Base-by-base conservation (phyloP, 352 stramenopile species). In the Globisporangium polare region DNA sequence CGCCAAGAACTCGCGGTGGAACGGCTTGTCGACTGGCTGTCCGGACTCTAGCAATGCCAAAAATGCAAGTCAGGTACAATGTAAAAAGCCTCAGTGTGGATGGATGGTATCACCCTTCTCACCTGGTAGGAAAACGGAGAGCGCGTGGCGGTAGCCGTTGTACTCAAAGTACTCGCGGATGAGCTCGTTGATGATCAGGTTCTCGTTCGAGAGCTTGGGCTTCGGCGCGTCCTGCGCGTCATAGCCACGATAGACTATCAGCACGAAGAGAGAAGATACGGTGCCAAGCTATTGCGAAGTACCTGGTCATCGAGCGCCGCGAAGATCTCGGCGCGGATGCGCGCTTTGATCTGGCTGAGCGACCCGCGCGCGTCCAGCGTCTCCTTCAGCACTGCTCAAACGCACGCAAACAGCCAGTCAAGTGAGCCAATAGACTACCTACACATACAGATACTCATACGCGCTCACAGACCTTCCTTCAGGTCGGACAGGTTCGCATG, bases 151-250 rank as follows among this genome's bases (percentile, higher is more conserved):
- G 65, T 98, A 98, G n/a, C 89, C 88, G 58, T 98, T 98, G 75
- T 96, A 98, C 53, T 92, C 77, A 10, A 98, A 71, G 67, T 98
- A 98, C 49, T 98, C 94, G 7, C 89, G 78, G 53, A 98, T 95
- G 22, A 98, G 74, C 74, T 98, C 92, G 64, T 98, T 98, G 59
- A 98, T 95, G 49, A 98, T 69, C 45, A 98, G 73, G 67, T 97
- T 98, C 49, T 98, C 92, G 64, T 95, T 97, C 20, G 85, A 95
- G 1, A 97, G 68, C 47, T 80, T 89, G 22, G 88, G 89, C 54
- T 89, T 92, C 0, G 80, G 77, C 0, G 79, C 74, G n/a, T 71
- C 62, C 68, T 70, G 26, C 22, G 15, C 26, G 20, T 42, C 15
- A 45, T 39, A 39, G 54, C 12, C 55, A 65, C 26, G 7, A 10